phyloP scores from a whole-genome alignment of 116 monocot genomes.

The Thalassia testudinum region DNA sequence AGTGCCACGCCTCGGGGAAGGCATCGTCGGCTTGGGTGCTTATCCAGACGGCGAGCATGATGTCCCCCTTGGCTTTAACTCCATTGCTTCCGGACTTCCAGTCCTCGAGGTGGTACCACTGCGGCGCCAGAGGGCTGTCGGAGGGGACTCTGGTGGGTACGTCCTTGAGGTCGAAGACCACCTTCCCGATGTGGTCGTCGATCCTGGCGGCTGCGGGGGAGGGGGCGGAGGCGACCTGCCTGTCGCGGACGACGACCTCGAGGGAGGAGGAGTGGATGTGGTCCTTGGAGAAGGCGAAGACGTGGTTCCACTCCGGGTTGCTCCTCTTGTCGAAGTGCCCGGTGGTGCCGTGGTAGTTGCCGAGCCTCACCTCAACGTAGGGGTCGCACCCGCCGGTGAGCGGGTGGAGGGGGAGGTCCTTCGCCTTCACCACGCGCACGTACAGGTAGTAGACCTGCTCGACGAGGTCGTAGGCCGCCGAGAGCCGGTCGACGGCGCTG shows the following conservation, averaged over 20 bases:
- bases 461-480: constrained; percentile 30
- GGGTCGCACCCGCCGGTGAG: constrained; percentile 20
- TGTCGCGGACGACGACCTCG: constrained; percentile 28
- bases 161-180: constrained; percentile 19
- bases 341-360: constrained; percentile 34
- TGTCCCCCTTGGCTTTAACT: constrained; percentile 18
- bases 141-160: constrained; percentile 19
- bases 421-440: constrained; percentile 31
- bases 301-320: constrained; percentile 48
- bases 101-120: constrained; percentile 39
- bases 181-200: constrained; percentile 25
- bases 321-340: constrained; percentile 22
- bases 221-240: neutral
- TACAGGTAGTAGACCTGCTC: constrained; percentile 42
- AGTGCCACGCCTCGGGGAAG: constrained; percentile 35
- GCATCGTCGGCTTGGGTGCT: constrained; percentile 37
- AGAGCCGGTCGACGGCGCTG: constrained; percentile 17
- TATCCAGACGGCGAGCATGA: constrained; percentile 43
- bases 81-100: constrained; percentile 11
- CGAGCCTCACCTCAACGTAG: constrained; percentile 33
- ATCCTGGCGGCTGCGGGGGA: neutral
- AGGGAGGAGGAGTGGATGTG: constrained; percentile 26
- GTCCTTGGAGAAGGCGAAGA: constrained; percentile 79
- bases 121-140: constrained; percentile 33
- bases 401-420: constrained; percentile 19